phyloP scores from a whole-genome alignment of 352 stramenopile genomes.

The Globisporangium takayamanum region DNA sequence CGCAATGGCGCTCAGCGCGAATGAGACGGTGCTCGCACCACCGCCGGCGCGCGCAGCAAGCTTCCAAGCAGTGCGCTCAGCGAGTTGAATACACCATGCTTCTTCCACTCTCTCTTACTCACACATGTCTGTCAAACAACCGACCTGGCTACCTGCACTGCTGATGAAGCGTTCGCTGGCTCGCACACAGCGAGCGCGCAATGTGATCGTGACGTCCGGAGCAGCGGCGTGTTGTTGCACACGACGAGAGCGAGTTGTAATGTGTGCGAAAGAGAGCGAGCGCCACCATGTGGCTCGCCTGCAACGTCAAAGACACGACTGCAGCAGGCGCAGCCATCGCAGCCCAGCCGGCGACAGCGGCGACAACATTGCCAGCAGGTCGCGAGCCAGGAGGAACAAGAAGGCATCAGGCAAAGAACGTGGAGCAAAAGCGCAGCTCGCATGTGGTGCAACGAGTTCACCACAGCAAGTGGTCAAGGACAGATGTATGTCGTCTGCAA shows the following conservation, averaged over 20 bases:
- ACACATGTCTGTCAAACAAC: too few relatives aligned
- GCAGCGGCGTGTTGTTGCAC: background rate
- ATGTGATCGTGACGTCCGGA: background rate
- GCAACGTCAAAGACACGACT: background rate
- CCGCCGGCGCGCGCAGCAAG: background rate
- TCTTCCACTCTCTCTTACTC: background rate
- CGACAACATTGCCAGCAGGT: too few relatives aligned
- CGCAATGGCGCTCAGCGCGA: slow-evolving; percentile 50
- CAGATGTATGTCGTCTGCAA: too few relatives aligned
- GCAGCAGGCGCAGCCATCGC: too few relatives aligned
- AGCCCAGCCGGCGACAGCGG: too few relatives aligned
- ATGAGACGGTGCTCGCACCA: slow-evolving; percentile 25
- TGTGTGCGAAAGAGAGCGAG: background rate
- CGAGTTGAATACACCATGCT: background rate
- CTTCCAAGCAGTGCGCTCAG: slow-evolving; percentile 4
- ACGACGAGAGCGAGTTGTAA: too few relatives aligned
- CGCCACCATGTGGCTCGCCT: background rate
- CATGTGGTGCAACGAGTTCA: too few relatives aligned
- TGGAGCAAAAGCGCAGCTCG: too few relatives aligned
- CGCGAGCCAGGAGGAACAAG: too few relatives aligned
- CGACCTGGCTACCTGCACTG: too few relatives aligned
- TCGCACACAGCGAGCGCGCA: background rate
- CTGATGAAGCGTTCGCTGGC: background rate
- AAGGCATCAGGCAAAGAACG: too few relatives aligned
- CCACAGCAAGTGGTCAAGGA: too few relatives aligned